These are phyloP conservation scores for Avena eriantha DNA, from an alignment of 176 grass and related monocot genomes.

Conservation along the genomic window DNA sequence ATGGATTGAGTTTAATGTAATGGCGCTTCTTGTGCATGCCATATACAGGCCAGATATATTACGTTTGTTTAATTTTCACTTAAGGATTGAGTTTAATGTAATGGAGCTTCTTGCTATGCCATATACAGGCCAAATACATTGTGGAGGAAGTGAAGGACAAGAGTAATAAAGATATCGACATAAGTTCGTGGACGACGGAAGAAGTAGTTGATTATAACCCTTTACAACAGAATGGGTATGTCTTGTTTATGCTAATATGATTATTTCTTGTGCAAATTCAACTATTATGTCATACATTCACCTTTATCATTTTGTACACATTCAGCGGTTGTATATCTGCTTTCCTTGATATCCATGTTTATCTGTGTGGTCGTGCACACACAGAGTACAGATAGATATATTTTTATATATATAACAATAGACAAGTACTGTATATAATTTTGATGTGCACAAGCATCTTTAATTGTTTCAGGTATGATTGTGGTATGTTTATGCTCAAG, in stretches of 20 bases:
- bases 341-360: constrained; percentile 29
- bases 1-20: constrained; percentile 15
- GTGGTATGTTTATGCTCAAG: constrained; percentile 97
- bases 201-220: constrained; percentile 51
- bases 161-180: constrained; percentile 63
- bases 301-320: constrained; percentile 9
- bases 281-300: not conserved
- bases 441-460: not conserved
- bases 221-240: constrained; percentile 71
- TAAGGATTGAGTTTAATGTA: not conserved
- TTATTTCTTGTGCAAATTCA: constrained; percentile 22
- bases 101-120: not conserved
- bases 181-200: constrained; percentile 48
- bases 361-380: not conserved
- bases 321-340: not conserved
- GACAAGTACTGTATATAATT: not conserved
- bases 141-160: constrained; percentile 84
- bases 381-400: not conserved
- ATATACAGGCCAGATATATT: constrained; percentile 67
- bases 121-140: constrained; percentile 66
- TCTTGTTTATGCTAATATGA: constrained; percentile 22
- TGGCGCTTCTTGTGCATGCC: constrained; percentile 31
- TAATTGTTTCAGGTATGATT: constrained; percentile 66
- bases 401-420: no score
- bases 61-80: constrained; percentile 8